phyloP scores from a whole-genome alignment of 108 stramenopile genomes.

The Heterococcus sp. region DNA sequence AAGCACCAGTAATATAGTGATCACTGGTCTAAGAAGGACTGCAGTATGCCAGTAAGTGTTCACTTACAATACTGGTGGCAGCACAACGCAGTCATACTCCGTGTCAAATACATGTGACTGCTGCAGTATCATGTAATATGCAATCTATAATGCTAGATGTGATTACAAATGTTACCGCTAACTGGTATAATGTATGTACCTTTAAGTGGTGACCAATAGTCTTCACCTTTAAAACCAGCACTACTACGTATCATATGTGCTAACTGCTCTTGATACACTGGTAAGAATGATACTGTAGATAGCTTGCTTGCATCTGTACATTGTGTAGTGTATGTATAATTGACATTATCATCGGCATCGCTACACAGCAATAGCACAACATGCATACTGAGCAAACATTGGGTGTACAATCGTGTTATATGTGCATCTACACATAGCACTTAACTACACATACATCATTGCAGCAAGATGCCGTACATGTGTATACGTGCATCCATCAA shows the following conservation, averaged over 20 bases:
- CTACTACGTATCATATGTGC: conserved; percentile 21
- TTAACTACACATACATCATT: background rate
- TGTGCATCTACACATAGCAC: background rate
- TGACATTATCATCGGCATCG: background rate
- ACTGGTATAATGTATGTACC: no score
- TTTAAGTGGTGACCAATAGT: conserved; percentile 11
- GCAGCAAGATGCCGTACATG: background rate
- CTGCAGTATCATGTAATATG: no score
- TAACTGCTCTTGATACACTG: conserved; percentile 38
- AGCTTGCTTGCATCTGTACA: background rate
- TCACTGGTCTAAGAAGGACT: no score
- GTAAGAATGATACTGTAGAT: background rate
- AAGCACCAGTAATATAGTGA: background rate
- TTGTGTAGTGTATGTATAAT: no score
- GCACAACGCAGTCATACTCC: no score
- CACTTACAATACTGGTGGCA: no score
- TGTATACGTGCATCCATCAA: background rate
- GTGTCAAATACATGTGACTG: no score
- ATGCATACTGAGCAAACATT: no score
- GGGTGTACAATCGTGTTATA: no score
- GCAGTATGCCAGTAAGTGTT: no score
- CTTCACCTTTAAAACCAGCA: conserved; percentile 4
- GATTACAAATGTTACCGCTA: no score
- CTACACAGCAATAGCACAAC: background rate
- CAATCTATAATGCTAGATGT: no score